Percentiles rank a stretch among this genome's conserved stretches.
Evolutionary conservation across 75 land plant species (phyloP).

Genomic region (Selaginella tamariscina): DNA sequence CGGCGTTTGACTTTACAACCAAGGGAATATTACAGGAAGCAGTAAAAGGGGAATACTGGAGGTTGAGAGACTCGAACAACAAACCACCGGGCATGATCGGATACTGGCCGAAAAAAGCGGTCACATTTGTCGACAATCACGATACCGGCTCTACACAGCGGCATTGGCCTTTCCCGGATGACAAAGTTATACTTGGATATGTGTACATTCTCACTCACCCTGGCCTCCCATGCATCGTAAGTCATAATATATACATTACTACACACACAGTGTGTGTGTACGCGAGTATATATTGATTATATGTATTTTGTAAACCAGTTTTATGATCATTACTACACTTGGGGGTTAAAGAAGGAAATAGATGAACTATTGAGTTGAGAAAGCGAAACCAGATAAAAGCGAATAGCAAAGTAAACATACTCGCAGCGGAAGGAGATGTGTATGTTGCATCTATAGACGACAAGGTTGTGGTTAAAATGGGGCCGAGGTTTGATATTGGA

Average conservation of each 20-base stretch:
- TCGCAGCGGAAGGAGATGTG: conserved; percentile 41
- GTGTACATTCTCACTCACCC: not conserved
- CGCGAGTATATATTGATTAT: not conserved
- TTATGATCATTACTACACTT: conserved; percentile 47
- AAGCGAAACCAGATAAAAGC: conserved; percentile 32
- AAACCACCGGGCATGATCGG: conserved; percentile 8
- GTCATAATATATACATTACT: not conserved
- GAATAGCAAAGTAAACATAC: conserved; percentile 26
- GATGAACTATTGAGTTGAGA: conserved; percentile 29
- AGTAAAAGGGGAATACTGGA: conserved; percentile 4
- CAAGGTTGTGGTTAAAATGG: conserved; percentile 45
- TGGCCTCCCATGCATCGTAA: not conserved
- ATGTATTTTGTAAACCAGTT: conserved; percentile 21
- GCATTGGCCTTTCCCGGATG: not conserved
- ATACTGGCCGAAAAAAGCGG: conserved; percentile 19
- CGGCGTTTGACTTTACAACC: conserved; percentile 26
- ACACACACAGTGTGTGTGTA: not conserved
- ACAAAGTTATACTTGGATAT: conserved; percentile 12
- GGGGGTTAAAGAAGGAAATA: conserved; percentile 44
- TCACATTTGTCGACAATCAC: conserved; percentile 28
- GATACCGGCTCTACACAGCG: conserved; percentile 28
- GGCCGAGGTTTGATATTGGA: conserved; percentile 30
- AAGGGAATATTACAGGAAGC: conserved; percentile 28
- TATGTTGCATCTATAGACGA: conserved; percentile 50
- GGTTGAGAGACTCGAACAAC: conserved; percentile 2